Evolutionary conservation across 495 filamentous ascomycete genomes (phyloP), one percentile per base, ranked within the genome.

Genomic region (Echria macrotheca): DNA sequence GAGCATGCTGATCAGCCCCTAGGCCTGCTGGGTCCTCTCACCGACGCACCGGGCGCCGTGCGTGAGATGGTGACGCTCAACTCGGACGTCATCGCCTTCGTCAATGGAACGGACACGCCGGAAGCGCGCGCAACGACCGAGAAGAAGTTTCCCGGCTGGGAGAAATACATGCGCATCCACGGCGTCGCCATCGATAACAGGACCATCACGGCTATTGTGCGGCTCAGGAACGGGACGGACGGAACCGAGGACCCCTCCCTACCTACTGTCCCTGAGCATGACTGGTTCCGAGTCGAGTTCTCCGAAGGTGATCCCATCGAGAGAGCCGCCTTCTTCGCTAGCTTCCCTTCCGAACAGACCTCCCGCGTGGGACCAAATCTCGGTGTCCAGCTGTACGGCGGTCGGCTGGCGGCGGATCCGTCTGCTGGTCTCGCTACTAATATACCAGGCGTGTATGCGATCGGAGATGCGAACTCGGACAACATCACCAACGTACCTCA

Each of bases 401-500:
- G 68, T 2, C 72, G 78, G 38, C 69, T 81, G 24, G 61, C 66
- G 12, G 75, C 73, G 0, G 64, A 69, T 36, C 54, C 50, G 10
- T 47, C 54, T 0, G 69, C 23, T 4, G 57, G 57, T 2, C 70
- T 75, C 1, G 63, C 68, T 23, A 78, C 77, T 2, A 80, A 69
- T 25, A 41, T 74, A 26, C 49, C 60, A 0, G 74, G 76, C 7
- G 72, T 82, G 11, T 82, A 72, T 53, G 77, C 72, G 1, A 60
- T 82, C 14, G 78, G 78, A 1, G 78, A 81, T 54, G 70, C 71
- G 8, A 82, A 81, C 53, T 68, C 67, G 9, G 79, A 82, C 28
- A 74, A 73, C 23, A 68, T 69, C 29, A 80, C 77, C 9, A 81
- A 81, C 46, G 77, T 82, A 14, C 77, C 78, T 0, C 79, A 82